Evolutionary conservation across 108 stramenopile species (phyloP).

Genomic region (Discostella stelligeroides): DNA sequence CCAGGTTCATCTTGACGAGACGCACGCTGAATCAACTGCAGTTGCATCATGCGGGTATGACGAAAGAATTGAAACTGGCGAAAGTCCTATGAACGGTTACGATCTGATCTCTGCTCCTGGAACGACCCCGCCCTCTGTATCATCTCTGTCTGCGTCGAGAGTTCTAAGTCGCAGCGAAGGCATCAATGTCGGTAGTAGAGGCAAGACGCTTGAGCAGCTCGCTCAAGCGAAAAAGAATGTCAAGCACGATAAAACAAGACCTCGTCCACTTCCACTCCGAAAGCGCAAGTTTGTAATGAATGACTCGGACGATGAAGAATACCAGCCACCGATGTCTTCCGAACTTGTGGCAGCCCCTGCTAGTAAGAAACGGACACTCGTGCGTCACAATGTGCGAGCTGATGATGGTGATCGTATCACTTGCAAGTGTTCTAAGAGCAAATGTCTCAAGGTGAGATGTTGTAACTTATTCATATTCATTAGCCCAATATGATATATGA

Average conservation of each 20-base stretch:
- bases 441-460: slow-evolving; percentile 39
- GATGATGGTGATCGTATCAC: slow-evolving; percentile 22
- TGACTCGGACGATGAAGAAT: slow-evolving; percentile 4
- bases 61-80: background rate
- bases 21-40: slow-evolving; percentile 40
- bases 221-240: slow-evolving; percentile 2
- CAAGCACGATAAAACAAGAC: background rate
- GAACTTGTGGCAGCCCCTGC: slow-evolving; percentile 3
- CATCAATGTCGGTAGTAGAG: slow-evolving; percentile 19
- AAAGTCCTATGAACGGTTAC: background rate
- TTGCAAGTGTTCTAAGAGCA: slow-evolving; percentile 38
- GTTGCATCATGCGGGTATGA: background rate
- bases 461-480: background rate
- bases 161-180: background rate
- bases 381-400: slow-evolving; percentile 29
- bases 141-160: slow-evolving; percentile 9
- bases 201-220: slow-evolving; percentile 7
- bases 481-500: background rate
- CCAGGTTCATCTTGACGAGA: slow-evolving; percentile 48
- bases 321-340: background rate
- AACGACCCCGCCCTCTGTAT: slow-evolving; percentile 25
- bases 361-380: slow-evolving; percentile 12
- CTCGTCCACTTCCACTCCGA: slow-evolving; percentile 36
- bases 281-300: slow-evolving; percentile 33
- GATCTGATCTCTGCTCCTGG: slow-evolving; percentile 17